Base-by-base conservation (phyloP, 352 stramenopile genomes). In the Phytopythium sindhum region DNA sequence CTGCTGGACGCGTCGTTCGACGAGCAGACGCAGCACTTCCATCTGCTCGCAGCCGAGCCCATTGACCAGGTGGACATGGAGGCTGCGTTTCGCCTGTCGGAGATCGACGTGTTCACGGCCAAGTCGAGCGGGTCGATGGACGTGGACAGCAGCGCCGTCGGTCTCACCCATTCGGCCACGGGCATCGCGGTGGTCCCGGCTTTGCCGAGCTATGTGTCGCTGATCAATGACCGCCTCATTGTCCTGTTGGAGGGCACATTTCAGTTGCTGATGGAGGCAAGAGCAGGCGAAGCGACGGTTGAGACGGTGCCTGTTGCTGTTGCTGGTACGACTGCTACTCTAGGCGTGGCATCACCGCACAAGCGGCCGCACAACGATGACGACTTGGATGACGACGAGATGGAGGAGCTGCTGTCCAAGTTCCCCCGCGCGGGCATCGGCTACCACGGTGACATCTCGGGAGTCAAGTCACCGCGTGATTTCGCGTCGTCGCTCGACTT, bases 341-440 rank as follows among this genome's bases (percentile, higher is more conserved):
- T 23, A 15, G n/a, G 64, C 19, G 64, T 29, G n/a, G 12, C 28
- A 0, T 24, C 58, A 4, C 37, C 69, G 0, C 75, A 82, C 65
- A 91, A 91, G 57, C 80, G 83, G 31, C 73, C 67, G 29, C 80
- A 90, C 41, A 67, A 77, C 5, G 78, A 88, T 19, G 77, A 81
- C 0, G 75, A 79, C 14, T 41, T 89, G 37, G 70, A 88, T 2
- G 78, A 88, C 10, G 72, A 78, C 41, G 79, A 89, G 29, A 77
- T 90, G 44, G 69, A 75, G n/a, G 71, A 80, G 33, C 52, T 90
- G 56, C 61, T 91, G 21, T 72, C 80, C 9, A 91, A 89, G 66
- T 56, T 89, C 9, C 86, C 86, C 19, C 81, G 86, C 47, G 77
- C 84, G 48, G 86, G 86, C 8, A 90, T 94, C 41, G 86, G 86